Evolutionary conservation across 192 early-diverging fungal genomes (phyloP).

Genomic region (Dissophora globulifera): DNA sequence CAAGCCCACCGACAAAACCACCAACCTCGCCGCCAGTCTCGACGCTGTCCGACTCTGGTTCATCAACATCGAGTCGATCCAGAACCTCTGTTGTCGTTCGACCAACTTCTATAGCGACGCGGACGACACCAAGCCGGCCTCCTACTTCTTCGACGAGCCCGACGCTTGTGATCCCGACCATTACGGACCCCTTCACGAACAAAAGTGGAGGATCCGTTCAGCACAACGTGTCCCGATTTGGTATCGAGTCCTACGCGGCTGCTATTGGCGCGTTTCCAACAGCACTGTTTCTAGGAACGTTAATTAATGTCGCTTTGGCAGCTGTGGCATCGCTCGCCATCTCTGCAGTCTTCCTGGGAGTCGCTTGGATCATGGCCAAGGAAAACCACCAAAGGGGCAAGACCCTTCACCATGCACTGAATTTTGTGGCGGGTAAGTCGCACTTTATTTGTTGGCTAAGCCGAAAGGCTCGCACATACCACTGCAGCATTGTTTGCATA

Average conservation of each 20-base stretch:
- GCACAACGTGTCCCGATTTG: constrained; percentile 39
- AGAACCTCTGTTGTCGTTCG: too few species aligned
- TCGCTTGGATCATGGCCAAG: constrained; percentile 43
- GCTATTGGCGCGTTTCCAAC: constrained; percentile 41
- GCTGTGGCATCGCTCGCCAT: constrained; percentile 11
- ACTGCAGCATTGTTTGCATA: too few species aligned
- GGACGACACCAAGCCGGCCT: neutral
- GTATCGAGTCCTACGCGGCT: constrained; percentile 42
- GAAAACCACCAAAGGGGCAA: constrained; percentile 50
- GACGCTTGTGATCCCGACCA: constrained; percentile 22
- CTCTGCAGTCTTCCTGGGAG: constrained; percentile 10
- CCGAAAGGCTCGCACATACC: too few species aligned
- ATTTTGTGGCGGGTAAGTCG: constrained; percentile 40
- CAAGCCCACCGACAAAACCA: too few species aligned
- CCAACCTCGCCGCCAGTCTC: too few species aligned
- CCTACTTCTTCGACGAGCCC: constrained; percentile 3
- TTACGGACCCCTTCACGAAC: constrained; percentile 29
- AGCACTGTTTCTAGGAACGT: constrained; percentile 20
- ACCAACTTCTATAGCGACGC: neutral
- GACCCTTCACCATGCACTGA: constrained; percentile 35
- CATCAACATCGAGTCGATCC: too few species aligned
- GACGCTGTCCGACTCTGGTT: too few species aligned
- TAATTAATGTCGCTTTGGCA: constrained; percentile 25
- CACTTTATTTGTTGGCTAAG: neutral
- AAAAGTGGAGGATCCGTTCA: neutral